Evolutionary conservation across 108 stramenopile genomes (phyloP).

Genomic region (Pseudonitzschia multiseries): DNA sequence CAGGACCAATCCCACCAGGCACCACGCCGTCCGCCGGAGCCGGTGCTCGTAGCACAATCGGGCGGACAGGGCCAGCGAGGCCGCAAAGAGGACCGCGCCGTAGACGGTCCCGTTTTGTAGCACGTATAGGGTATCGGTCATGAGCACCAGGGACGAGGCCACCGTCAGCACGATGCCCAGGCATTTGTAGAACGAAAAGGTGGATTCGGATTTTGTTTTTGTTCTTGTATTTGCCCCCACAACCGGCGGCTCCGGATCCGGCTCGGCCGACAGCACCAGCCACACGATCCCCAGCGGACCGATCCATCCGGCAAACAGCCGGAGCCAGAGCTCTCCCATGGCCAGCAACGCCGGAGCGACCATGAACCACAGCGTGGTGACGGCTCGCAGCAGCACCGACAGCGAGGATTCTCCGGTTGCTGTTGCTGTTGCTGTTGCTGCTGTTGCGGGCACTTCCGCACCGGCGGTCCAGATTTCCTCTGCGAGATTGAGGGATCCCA

Average conservation of each 20-base stretch:
- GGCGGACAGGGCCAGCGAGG: slow-evolving; percentile 36
- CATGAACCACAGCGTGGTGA: slow-evolving; percentile 26
- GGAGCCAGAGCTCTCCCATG: slow-evolving; percentile 81
- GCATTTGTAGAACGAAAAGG: too few relatives aligned
- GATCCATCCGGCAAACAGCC: slow-evolving; percentile 54
- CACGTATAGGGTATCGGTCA: slow-evolving; percentile 73
- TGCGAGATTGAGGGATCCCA: slow-evolving; percentile 33
- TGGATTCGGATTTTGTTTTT: too few relatives aligned
- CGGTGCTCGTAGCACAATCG: neutral
- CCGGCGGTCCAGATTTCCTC: neutral
- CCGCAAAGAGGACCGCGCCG: slow-evolving; percentile 44
- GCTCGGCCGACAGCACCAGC: slow-evolving; percentile 14
- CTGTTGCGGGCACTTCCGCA: neutral
- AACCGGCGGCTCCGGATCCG: too few relatives aligned
- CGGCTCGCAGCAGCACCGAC: slow-evolving; percentile 18
- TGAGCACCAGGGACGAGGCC: slow-evolving; percentile 60
- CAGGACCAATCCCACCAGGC: neutral
- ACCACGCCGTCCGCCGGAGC: slow-evolving; percentile 9
- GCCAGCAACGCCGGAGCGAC: slow-evolving; percentile 50
- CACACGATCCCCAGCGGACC: slow-evolving; percentile 40
- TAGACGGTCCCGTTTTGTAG: slow-evolving; percentile 55
- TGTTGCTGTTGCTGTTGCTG: too few relatives aligned
- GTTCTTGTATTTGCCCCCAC: too few relatives aligned
- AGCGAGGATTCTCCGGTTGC: neutral
- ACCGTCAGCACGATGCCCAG: slow-evolving; percentile 28